A percentile compares a stretch with the other conserved stretches of the same genome.
These are phyloP conservation scores for Pyrus betulifolia DNA, from an alignment of 306 rosid species.

Conservation along the genomic window DNA sequence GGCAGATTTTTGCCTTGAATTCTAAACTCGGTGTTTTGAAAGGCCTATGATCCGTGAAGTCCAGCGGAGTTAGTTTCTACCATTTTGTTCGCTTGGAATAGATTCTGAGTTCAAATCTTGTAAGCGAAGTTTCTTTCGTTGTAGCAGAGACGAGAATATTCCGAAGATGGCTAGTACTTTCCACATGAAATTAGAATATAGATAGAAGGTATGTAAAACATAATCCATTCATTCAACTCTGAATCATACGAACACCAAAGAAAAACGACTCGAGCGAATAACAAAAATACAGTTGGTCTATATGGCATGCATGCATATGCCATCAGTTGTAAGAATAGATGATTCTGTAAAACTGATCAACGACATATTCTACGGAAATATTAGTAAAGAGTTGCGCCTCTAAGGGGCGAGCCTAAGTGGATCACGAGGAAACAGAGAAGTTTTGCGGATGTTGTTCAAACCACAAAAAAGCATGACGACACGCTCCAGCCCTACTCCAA, in stretches of 20 bases:
- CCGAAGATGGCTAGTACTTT: neutral
- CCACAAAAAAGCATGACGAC: slow-evolving; percentile 93
- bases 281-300: neutral
- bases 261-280: neutral
- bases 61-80: too few species aligned
- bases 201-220: neutral
- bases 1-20: too few species aligned
- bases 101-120: neutral
- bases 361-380: neutral
- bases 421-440: slow-evolving; percentile 86
- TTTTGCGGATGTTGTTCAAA: slow-evolving; percentile 71
- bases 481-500: slow-evolving; percentile 93
- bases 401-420: slow-evolving; percentile 61
- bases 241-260: neutral
- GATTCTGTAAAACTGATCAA: neutral
- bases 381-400: neutral
- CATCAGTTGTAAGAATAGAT: neutral
- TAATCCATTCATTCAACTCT: neutral
- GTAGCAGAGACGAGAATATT: neutral
- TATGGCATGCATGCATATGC: too few species aligned
- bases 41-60: too few species aligned
- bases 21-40: too few species aligned
- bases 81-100: too few species aligned
- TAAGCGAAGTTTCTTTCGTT: neutral
- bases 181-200: neutral